A percentile compares a stretch with the other conserved stretches of the same genome.
phyloP scores from a whole-genome alignment of 2,329 filamentous ascomycete species.

The Fusarium paranaense region DNA sequence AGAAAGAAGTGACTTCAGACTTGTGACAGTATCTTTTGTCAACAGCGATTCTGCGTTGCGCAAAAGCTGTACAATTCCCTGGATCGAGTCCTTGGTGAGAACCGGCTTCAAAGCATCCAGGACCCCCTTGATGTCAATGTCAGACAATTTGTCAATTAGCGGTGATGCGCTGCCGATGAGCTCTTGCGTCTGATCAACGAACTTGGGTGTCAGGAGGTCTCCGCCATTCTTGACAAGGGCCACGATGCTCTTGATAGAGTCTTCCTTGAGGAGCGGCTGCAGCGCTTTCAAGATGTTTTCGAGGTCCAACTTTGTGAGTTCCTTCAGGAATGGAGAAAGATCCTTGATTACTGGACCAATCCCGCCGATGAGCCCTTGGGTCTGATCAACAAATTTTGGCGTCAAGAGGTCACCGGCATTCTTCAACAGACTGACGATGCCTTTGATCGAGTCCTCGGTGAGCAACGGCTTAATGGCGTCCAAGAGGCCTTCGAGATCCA shows the following conservation, averaged over 20 bases:
- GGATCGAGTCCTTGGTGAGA: constrained; percentile 42
- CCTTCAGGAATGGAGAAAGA: constrained; percentile 28
- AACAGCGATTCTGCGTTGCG: constrained; percentile 42
- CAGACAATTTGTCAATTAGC: constrained; percentile 42
- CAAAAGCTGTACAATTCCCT: constrained; percentile 43
- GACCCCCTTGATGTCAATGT: constrained; percentile 51
- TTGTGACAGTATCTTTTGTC: constrained; percentile 36
- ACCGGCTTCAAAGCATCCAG: constrained; percentile 42
- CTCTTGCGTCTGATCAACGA: constrained; percentile 33
- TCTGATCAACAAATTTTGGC: constrained; percentile 36
- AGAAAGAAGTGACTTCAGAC: constrained; percentile 40
- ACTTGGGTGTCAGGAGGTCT: constrained; percentile 33
- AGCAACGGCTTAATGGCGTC: constrained; percentile 52
- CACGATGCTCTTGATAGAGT: constrained; percentile 43
- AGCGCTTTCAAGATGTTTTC: constrained; percentile 47
- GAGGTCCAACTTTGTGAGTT: constrained; percentile 49
- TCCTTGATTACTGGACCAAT: constrained; percentile 41
- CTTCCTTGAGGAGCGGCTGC: constrained; percentile 51
- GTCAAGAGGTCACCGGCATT: constrained; percentile 48
- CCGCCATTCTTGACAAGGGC: constrained; percentile 49
- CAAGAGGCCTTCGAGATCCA: constrained; percentile 49
- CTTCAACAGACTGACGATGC: constrained; percentile 43
- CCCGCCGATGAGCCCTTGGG: constrained; percentile 36
- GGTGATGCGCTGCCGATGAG: constrained; percentile 37
- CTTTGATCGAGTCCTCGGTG: constrained; percentile 33